Conservation (phyloP, 306 rosid species). For the Luffa acutangula region DNA sequence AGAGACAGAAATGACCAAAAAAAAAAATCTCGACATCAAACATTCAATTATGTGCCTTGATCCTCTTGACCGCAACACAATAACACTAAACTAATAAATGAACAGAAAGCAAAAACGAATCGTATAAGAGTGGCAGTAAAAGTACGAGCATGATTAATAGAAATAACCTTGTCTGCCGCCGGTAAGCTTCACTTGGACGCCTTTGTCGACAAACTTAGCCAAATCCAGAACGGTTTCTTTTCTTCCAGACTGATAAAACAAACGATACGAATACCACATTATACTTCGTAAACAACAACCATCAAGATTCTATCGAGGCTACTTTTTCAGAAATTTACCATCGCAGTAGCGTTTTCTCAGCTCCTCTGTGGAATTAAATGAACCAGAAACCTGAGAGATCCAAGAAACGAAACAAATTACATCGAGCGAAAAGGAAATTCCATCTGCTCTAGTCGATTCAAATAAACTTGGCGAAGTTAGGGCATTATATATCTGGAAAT, state of each 20-base stretch:
- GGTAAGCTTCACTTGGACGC: slow-evolving; percentile 88
- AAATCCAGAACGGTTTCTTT: slow-evolving; percentile 71
- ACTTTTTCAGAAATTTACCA: slow-evolving; percentile 14
- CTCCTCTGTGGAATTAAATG: slow-evolving; percentile 1
- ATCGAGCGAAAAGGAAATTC: not conserved
- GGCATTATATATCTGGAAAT: not conserved
- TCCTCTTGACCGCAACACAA: not conserved
- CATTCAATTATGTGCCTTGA: not conserved
- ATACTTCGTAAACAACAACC: not conserved
- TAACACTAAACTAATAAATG: not conserved
- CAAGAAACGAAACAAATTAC: not conserved
- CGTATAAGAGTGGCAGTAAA: not conserved
- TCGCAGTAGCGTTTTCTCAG: slow-evolving; percentile 9
- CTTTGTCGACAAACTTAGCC: slow-evolving; percentile 86
- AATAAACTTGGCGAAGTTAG: not conserved
- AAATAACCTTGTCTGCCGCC: slow-evolving; percentile 77
- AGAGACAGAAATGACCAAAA: not conserved
- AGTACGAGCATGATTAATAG: not conserved
- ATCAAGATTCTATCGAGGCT: not conserved
- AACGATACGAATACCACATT: not conserved
- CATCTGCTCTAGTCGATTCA: not conserved
- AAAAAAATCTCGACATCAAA: not conserved
- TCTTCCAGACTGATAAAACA: slow-evolving; percentile 7
- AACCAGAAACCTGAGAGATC: not conserved
- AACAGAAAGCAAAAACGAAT: not conserved